phyloP scores from a whole-genome alignment of 306 rosid species.

The Hippophae tibetana region DNA sequence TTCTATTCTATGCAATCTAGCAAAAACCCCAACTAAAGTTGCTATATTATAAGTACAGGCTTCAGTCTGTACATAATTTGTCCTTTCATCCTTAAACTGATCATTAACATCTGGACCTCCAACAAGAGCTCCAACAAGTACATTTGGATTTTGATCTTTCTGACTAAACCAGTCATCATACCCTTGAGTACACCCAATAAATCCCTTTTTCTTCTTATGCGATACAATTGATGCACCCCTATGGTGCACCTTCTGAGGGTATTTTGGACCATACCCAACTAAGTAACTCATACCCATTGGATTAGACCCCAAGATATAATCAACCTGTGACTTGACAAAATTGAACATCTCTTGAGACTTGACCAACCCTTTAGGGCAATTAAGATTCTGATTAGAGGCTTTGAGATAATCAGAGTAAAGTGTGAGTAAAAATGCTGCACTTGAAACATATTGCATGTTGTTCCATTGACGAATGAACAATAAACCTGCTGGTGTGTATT shows the following conservation, averaged over 20 bases:
- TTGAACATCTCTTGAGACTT: slow-evolving; percentile 28
- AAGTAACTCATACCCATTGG: slow-evolving; percentile 62
- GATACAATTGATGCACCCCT: slow-evolving; percentile 79
- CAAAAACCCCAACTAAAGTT: slow-evolving; percentile 60
- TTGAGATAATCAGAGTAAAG: slow-evolving; percentile 47
- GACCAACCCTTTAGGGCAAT: slow-evolving; percentile 29
- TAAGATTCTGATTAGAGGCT: slow-evolving; percentile 32
- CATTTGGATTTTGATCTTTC: slow-evolving; percentile 44
- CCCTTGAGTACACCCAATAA: slow-evolving; percentile 78
- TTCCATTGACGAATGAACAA: slow-evolving; percentile 71
- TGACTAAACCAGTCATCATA: slow-evolving; percentile 56
- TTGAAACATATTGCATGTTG: slow-evolving; percentile 69
- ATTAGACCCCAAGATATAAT: slow-evolving; percentile 74
- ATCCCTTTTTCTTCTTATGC: slow-evolving; percentile 31
- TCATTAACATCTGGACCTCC: slow-evolving; percentile 69
- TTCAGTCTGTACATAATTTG: slow-evolving; percentile 57
- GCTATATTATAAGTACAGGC: slow-evolving; percentile 88
- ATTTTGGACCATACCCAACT: slow-evolving; percentile 48
- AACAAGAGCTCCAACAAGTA: slow-evolving; percentile 57
- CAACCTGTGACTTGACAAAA: slow-evolving; percentile 64
- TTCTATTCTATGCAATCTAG: slow-evolving; percentile 31
- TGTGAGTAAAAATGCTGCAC: slow-evolving; percentile 56
- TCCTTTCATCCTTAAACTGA: slow-evolving; percentile 45
- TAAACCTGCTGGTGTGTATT: slow-evolving; percentile 74
- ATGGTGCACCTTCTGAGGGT: slow-evolving; percentile 57